Conservation (phyloP, 352 stramenopile species). For the Halophytophthora batemanensis region DNA sequence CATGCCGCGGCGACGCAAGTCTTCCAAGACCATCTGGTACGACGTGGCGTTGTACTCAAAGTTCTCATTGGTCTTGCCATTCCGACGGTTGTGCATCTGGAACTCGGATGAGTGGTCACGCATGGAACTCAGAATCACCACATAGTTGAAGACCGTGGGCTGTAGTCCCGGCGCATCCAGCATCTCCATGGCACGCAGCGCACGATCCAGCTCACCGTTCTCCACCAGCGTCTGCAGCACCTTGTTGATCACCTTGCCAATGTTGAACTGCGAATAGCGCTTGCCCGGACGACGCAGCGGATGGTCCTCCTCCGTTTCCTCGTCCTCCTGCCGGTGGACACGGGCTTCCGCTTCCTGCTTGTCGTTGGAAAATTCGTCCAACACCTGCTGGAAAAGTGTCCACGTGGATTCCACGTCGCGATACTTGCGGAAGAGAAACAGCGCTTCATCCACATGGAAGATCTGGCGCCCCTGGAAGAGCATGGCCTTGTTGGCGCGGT, state of each 20-base stretch:
- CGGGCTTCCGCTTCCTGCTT: conserved; percentile 14
- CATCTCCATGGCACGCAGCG: conserved; percentile 31
- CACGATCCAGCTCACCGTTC: conserved; percentile 34
- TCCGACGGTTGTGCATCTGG: conserved; percentile 14
- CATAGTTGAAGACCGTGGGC: conserved; percentile 36
- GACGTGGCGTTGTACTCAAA: conserved; percentile 35
- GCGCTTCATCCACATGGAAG: conserved; percentile 38
- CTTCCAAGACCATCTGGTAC: conserved; percentile 41
- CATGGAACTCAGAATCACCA: conserved; percentile 48
- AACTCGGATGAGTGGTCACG: conserved; percentile 20
- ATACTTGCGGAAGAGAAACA: conserved; percentile 49
- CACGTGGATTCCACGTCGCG: conserved; percentile 35
- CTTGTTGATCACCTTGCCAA: conserved; percentile 45
- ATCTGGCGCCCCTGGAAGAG: conserved; percentile 45
- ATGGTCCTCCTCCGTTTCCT: conserved; percentile 9
- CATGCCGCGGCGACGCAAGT: conserved; percentile 35
- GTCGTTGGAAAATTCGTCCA: conserved; percentile 33
- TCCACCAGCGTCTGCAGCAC: conserved; percentile 46
- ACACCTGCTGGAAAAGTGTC: conserved; percentile 42
- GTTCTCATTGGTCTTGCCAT: conserved; percentile 17
- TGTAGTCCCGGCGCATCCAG: conserved; percentile 31
- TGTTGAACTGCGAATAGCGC: conserved; percentile 38
- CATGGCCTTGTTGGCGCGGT: conserved; percentile 52
- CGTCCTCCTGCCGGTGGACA: background rate
- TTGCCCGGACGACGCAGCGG: conserved; percentile 2